Evolutionary conservation across 768 basidiomycete species (phyloP).

Genomic region (Holtermanniella nyarrowii): DNA sequence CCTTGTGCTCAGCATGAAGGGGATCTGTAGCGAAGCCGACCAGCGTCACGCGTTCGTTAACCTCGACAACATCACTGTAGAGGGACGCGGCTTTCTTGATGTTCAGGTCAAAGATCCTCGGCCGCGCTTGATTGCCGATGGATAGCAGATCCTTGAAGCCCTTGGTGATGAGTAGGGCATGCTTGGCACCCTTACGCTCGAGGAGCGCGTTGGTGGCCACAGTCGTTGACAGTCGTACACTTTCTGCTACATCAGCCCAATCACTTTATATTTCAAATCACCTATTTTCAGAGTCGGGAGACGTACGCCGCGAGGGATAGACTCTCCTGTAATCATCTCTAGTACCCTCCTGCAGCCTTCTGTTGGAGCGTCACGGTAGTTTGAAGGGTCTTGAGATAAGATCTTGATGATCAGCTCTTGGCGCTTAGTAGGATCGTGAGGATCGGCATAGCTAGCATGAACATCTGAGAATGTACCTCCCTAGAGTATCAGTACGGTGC

Average conservation of each 20-base stretch:
- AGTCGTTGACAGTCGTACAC: slow-evolving; percentile 83
- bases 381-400: slow-evolving; percentile 69
- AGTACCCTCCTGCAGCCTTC: slow-evolving; percentile 83
- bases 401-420: slow-evolving; percentile 70
- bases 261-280: too few relatives aligned
- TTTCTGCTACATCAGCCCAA: slow-evolving; percentile 60
- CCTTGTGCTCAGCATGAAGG: slow-evolving; percentile 59
- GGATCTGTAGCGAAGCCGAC: slow-evolving; percentile 91
- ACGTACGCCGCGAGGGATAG: slow-evolving; percentile 55
- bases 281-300: slow-evolving; percentile 45
- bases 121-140: slow-evolving; percentile 91
- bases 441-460: slow-evolving; percentile 32
- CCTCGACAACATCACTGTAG: slow-evolving; percentile 58
- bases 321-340: slow-evolving; percentile 60
- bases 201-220: slow-evolving; percentile 93
- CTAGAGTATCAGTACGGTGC: neutral
- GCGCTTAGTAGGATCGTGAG: neutral
- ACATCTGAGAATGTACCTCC: slow-evolving; percentile 39
- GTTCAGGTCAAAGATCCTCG: slow-evolving; percentile 87
- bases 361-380: slow-evolving; percentile 80
- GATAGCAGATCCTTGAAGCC: slow-evolving; percentile 60
- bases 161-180: slow-evolving; percentile 75
- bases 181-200: slow-evolving; percentile 85
- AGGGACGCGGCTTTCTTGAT: slow-evolving; percentile 55
- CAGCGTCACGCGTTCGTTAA: slow-evolving; percentile 87